Evolutionary conservation across 2,329 filamentous ascomycete species (phyloP).

Genomic region (Ophiostoma sp.): DNA sequence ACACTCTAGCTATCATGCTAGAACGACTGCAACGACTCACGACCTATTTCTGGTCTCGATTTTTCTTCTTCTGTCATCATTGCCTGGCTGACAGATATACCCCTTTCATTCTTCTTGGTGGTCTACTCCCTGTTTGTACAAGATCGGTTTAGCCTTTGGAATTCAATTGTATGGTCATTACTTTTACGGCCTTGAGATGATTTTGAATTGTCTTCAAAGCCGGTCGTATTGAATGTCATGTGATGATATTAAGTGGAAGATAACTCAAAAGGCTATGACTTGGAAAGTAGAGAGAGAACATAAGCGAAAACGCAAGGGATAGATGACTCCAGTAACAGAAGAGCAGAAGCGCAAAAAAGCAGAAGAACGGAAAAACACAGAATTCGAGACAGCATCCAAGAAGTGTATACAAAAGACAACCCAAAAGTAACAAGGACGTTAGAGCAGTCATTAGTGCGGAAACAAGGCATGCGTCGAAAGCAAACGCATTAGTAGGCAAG

Average conservation of each 20-base stretch:
- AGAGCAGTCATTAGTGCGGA: conserved; percentile 5
- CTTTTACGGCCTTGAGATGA: neutral
- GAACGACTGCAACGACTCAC: conserved; percentile 6
- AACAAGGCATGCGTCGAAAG: neutral
- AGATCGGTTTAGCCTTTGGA: too few relatives aligned
- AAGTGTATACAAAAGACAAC: conserved; percentile 4
- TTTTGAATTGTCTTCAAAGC: neutral
- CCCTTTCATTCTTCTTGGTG: neutral
- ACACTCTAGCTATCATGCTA: neutral
- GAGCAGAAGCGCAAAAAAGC: neutral
- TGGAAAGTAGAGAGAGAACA: neutral
- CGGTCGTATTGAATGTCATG: neutral
- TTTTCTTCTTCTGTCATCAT: neutral
- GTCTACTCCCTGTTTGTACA: too few relatives aligned
- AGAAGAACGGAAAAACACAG: neutral
- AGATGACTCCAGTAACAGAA: neutral
- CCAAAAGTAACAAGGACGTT: conserved; percentile 1
- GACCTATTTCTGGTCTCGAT: neutral
- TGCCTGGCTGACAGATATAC: neutral
- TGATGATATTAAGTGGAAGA: conserved; percentile 1
- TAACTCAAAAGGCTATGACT: neutral
- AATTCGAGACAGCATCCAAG: neutral
- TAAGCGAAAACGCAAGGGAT: conserved; percentile 3
- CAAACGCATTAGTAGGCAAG: conserved; percentile 1
- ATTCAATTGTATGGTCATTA: neutral